These are phyloP conservation scores for Incumbomyces delicatus DNA, from an alignment of 2,329 filamentous ascomycete species.

Conservation along the genomic window DNA sequence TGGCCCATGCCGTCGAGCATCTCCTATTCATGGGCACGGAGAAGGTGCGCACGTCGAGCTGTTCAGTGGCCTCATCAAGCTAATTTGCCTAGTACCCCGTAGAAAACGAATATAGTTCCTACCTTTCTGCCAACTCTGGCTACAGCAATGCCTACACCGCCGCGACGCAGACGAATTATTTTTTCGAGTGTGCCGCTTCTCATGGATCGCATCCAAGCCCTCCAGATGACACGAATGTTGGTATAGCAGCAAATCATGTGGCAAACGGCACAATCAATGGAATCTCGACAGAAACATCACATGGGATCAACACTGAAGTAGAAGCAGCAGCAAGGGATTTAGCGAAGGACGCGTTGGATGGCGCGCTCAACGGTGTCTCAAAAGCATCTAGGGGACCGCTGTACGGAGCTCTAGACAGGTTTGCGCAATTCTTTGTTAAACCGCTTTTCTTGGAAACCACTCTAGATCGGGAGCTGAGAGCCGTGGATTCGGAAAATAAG, in stretches of 20 bases:
- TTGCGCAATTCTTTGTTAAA: conserved; percentile 86
- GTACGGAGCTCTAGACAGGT: conserved; percentile 76
- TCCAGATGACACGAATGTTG: conserved; percentile 6
- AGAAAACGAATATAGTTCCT: conserved; percentile 93
- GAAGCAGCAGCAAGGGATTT: no score
- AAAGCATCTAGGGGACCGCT: conserved; percentile 40
- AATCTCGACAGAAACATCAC: conserved; percentile 6
- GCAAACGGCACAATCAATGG: conserved; percentile 9
- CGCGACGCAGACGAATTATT: conserved; percentile 91
- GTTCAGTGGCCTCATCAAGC: conserved; percentile 3
- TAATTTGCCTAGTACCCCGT: conserved; percentile 57
- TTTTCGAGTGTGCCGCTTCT: conserved; percentile 85
- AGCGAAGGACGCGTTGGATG: no score
- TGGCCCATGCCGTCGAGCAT: conserved; percentile 95
- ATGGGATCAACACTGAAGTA: no score
- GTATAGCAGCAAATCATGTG: conserved; percentile 10
- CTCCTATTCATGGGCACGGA: conserved; percentile 97
- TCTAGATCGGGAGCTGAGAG: conserved; percentile 74
- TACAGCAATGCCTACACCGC: conserved; percentile 93
- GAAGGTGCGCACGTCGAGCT: conserved; percentile 48
- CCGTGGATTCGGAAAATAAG: conserved; percentile 94
- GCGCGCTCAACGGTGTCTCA: no score
- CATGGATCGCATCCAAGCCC: conserved; percentile 37
- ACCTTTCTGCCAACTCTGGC: conserved; percentile 80
- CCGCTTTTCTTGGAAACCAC: conserved; percentile 79